A percentile compares a stretch with the other conserved stretches of the same genome.
Conservation (phyloP, 1,139 yeast species). For the Casaregolazyma suthepensis region DNA sequence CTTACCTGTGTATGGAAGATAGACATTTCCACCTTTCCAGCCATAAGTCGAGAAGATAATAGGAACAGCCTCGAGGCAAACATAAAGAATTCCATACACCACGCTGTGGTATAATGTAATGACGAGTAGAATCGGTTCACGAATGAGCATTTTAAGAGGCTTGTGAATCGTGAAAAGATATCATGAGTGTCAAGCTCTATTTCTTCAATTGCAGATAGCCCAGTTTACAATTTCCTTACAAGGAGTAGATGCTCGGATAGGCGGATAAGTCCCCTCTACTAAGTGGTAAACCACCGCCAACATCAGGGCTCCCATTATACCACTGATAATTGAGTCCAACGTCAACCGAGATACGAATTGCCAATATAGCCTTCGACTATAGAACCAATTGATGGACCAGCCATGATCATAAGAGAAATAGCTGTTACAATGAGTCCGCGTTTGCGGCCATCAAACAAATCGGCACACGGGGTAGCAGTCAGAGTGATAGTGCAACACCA, state of each 20-base stretch:
- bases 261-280: background rate
- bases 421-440: constrained; percentile 68
- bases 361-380: constrained; percentile 31
- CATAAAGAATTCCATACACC: constrained; percentile 77
- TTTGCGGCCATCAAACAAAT: constrained; percentile 50
- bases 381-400: constrained; percentile 72
- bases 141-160: constrained; percentile 60
- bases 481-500: constrained; percentile 76
- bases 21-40: constrained; percentile 30
- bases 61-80: constrained; percentile 76
- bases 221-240: constrained; percentile 52
- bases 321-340: constrained; percentile 52
- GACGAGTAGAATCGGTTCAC: constrained; percentile 68
- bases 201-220: constrained; percentile 79
- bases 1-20: constrained; percentile 39
- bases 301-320: constrained; percentile 40
- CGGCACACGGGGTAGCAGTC: constrained; percentile 76
- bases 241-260: constrained; percentile 38
- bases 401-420: constrained; percentile 59
- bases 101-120: constrained; percentile 74
- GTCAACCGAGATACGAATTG: constrained; percentile 43
- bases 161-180: constrained; percentile 61
- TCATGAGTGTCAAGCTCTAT: constrained; percentile 55
- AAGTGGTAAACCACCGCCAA: constrained; percentile 23
- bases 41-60: constrained; percentile 45